Base-by-base conservation (phyloP, 2,329 filamentous ascomycete genomes). In the Aspergillus vadensis region DNA sequence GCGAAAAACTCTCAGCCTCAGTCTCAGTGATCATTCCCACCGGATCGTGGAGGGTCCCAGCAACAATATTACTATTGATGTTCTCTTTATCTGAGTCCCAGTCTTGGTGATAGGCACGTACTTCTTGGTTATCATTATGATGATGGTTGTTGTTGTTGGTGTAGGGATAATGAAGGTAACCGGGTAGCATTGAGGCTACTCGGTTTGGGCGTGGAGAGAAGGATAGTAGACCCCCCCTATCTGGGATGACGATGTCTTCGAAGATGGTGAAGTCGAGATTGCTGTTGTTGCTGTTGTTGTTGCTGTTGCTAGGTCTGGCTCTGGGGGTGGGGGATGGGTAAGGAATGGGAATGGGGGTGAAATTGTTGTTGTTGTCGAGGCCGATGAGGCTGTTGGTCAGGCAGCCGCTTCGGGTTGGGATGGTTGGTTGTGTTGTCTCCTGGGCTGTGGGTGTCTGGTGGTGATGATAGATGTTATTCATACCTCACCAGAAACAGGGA, bases 41-140 rank as follows among this genome's bases (percentile, higher is more conserved):
- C 27, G 27, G 27, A 30, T 30, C 27, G 27, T 30, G 27, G 27
- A 30, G 10, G 27, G 27, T 10, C 27, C 27, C 27, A 30, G 27
- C 27, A 30, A 30, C 27, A 30, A 30, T 30, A 12, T 30, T 30
- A 12, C 10, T 30, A 12, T 30, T 30, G 15, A 38, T 32, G 49
- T 55, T 55, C 17, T 55, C 52, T 25, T 55, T 55, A 30, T 55
- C 38, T 10, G 41, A 36, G 21, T 55, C 52, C 47, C 47, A 50
- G 47, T 50, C 47, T 17, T 27, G 47, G 12, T 50, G 9, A 17
- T 50, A 27, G 6, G 25, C 25, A 30, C n/a, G 15, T 30, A 50
- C 25, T 30, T 50, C 47, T 17, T 30, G 47, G n/a, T 50, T n/a
- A 30, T 49, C 3, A 15, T 36, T 14, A 14, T 32, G 10, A 14